Conservation (phyloP, 768 basidiomycete species). For the Coprinopsis marcescibilis region DNA sequence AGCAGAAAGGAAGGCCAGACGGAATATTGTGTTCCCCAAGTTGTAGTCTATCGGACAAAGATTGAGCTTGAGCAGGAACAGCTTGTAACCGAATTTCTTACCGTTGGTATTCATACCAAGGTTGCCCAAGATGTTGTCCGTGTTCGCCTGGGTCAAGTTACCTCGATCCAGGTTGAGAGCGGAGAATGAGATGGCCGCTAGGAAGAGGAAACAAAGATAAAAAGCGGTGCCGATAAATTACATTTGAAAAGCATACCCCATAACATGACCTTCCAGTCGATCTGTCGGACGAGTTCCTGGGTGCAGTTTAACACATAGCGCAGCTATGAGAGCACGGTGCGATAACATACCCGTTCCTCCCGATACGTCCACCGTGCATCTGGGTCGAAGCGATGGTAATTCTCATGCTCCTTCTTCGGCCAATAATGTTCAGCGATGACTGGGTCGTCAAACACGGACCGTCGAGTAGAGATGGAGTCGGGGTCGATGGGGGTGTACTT, state of each 20-base stretch:
- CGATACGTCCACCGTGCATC: constrained; percentile 53
- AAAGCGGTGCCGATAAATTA: background rate
- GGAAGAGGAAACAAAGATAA: background rate
- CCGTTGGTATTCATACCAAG: constrained; percentile 46
- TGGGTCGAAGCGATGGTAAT: constrained; percentile 51
- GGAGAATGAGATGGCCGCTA: constrained; percentile 49
- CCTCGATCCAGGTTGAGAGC: constrained; percentile 49
- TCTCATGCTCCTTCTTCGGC: constrained; percentile 50
- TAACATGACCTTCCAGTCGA: constrained; percentile 58
- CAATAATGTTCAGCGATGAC: constrained; percentile 39
- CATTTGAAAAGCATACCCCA: constrained; percentile 24
- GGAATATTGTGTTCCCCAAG: constrained; percentile 49
- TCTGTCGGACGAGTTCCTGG: constrained; percentile 42
- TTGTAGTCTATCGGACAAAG: constrained; percentile 48
- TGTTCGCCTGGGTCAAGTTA: constrained; percentile 54
- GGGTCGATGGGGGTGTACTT: constrained; percentile 19
- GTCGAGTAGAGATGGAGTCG: constrained; percentile 41
- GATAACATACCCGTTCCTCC: constrained; percentile 39
- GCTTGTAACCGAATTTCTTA: constrained; percentile 1
- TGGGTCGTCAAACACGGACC: constrained; percentile 49
- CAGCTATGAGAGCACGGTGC: background rate
- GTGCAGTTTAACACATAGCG: background rate
- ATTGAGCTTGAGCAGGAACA: background rate
- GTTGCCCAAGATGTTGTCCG: constrained; percentile 53
- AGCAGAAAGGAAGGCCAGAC: constrained; percentile 44